phyloP scores from a whole-genome alignment of 2,329 filamentous ascomycete genomes.

The Plectosphaerella sp. region DNA sequence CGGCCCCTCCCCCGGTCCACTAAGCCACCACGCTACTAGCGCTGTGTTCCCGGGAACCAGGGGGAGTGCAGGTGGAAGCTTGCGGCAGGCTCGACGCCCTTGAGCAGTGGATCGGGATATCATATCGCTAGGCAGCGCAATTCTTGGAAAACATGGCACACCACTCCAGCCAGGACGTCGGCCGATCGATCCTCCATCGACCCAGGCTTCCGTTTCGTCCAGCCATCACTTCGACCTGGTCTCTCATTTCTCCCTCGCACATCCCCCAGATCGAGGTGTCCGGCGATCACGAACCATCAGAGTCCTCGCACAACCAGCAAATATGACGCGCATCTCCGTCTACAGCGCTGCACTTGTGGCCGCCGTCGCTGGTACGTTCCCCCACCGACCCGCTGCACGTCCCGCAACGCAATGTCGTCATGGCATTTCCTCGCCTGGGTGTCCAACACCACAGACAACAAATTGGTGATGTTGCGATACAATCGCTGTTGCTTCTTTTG shows the following conservation, averaged over 20 bases:
- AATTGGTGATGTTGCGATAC: not conserved
- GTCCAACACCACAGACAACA: constrained; percentile 1
- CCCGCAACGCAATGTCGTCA: constrained; percentile 4
- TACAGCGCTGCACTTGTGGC: constrained; percentile 38
- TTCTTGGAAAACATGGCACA: not conserved
- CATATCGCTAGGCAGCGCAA: not conserved
- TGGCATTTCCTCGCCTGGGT: not conserved
- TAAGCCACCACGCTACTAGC: too few species aligned
- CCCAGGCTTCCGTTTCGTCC: not conserved
- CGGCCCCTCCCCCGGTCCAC: too few species aligned
- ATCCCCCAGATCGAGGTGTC: not conserved
- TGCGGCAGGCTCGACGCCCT: too few species aligned
- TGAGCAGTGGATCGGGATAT: not conserved
- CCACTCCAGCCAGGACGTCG: not conserved
- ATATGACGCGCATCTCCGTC: constrained; percentile 39
- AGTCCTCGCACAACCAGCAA: not conserved
- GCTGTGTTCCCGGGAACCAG: too few species aligned
- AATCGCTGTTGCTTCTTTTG: not conserved
- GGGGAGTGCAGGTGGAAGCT: too few species aligned
- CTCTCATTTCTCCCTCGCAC: not conserved
- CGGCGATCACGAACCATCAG: not conserved
- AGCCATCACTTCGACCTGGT: not conserved
- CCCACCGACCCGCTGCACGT: not conserved
- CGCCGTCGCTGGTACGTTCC: constrained; percentile 36
- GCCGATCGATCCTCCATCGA: not conserved